These are phyloP conservation scores for Elsinoe necatrix DNA, from an alignment of 2,329 filamentous ascomycete species.

Conservation along the genomic window DNA sequence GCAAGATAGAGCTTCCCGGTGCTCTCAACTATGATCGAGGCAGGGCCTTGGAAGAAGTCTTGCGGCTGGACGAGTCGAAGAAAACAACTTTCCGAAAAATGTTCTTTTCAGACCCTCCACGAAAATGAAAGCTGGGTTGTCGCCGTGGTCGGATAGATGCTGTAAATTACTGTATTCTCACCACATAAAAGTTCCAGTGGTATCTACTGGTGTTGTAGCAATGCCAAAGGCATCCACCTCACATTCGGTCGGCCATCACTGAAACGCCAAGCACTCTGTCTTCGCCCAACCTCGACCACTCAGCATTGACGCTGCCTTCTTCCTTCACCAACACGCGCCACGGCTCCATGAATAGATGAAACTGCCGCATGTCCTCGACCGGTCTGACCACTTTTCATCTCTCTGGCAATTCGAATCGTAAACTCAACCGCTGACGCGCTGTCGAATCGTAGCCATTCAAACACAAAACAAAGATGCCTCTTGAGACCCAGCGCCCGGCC, in stretches of 20 bases:
- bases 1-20: slow-evolving; percentile 12
- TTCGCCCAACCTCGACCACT: neutral
- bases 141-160: neutral
- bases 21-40: slow-evolving; percentile 6
- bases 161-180: slow-evolving; percentile 2
- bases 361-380: slow-evolving; percentile 10
- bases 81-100: slow-evolving; percentile 10
- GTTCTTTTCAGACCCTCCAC: neutral
- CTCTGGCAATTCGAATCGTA: neutral
- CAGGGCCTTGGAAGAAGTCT: slow-evolving; percentile 2
- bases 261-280: slow-evolving; percentile 1
- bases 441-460: slow-evolving; percentile 6
- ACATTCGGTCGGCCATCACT: neutral
- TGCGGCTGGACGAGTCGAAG: slow-evolving; percentile 7
- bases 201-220: neutral
- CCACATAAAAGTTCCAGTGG: neutral
- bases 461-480: neutral
- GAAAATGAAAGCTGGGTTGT: neutral
- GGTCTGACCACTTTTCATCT: neutral
- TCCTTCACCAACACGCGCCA: slow-evolving; percentile 6
- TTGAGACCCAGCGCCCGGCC: slow-evolving; percentile 9
- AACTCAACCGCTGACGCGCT: neutral
- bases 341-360: slow-evolving; percentile 10
- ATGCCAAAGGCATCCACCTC: neutral
- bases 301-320: neutral